A percentile compares a stretch with the other conserved stretches of the same genome.
Conservation (phyloP, 805 yeast species). For the Candida boidinii region DNA sequence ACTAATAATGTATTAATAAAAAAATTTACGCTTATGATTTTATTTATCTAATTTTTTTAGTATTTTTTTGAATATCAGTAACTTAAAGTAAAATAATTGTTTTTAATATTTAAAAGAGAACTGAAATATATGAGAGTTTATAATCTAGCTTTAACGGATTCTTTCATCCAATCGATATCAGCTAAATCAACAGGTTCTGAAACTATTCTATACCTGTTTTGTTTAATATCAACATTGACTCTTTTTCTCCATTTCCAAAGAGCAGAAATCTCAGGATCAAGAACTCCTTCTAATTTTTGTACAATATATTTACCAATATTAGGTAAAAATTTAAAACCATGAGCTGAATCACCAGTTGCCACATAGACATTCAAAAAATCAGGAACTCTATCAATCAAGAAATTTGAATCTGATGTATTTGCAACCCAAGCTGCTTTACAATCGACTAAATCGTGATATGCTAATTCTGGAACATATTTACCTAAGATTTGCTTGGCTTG, state of each 20-base stretch:
- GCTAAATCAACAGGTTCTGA: neutral
- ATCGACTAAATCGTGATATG: conserved; percentile 24
- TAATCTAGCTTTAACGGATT: neutral
- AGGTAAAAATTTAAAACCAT: conserved; percentile 38
- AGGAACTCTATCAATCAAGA: conserved; percentile 32
- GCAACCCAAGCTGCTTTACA: conserved; percentile 31
- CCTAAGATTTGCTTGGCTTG: conserved; percentile 24
- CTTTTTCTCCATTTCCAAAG: conserved; percentile 26
- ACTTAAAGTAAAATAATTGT: too few species aligned
- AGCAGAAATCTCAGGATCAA: conserved; percentile 13
- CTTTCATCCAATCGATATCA: neutral
- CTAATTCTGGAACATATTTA: conserved; percentile 31
- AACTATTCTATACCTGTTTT: conserved; percentile 16
- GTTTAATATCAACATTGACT: conserved; percentile 11
- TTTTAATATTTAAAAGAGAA: too few species aligned
- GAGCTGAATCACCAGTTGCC: conserved; percentile 44
- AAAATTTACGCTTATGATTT: too few species aligned
- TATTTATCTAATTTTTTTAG: too few species aligned
- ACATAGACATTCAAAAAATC: conserved; percentile 22
- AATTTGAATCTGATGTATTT: conserved; percentile 33
- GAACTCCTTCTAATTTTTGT: conserved; percentile 21
- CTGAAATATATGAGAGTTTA: too few species aligned
- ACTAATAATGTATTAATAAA: too few species aligned
- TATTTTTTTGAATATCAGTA: too few species aligned
- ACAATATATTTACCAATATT: conserved; percentile 35